Evolutionary conservation across 176 grass and related monocot genomes (phyloP), one percentile per base, ranked within the genome.

Genomic region (Oropetium thomaeum): DNA sequence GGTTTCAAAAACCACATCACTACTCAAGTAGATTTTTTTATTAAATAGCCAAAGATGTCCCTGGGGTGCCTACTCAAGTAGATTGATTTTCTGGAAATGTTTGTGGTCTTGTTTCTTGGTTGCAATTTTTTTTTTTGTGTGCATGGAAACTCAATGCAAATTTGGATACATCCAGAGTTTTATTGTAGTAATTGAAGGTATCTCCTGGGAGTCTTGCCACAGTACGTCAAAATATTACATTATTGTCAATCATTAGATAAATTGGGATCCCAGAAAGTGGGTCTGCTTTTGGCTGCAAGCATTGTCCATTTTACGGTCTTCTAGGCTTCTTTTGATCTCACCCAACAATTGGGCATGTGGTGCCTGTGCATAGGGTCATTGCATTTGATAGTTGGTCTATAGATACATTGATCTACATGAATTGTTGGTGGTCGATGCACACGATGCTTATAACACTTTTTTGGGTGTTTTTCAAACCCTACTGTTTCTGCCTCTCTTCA

Each of bases 321-420:
- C 1, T 33, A 67, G 8, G 30, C 27, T 42, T 32, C 23, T 48
- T 48, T 5, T 26, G 19, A 45, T 69, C 55, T 57, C 31, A 53
- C 45, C 81, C 62, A 86, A 76, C 27, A 75, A 81, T 32, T 4
- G 39, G 53, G 63, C 62, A 68, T 29, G 48, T 41, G 61, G 53
- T 37, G 54, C 32, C 60, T 57, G 34, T 34, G 35, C 67, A 55
- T 55, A 7, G 30, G 10, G 30, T 16, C 62, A 76, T 22, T 68
- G 41, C 14, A 62, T 65, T 29, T 65, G 38, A 65, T 55, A 31
- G 31, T 5, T 13, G 39, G 10, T 31, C 7, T 47, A 14, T 12
- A n/a, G 35, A 38, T 20, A 39, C 16, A 27, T 33, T 20, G 14
- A 1, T 74, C 3, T 31, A 61, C 23, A 68, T 70, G 70, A 51